Evolutionary conservation across 768 basidiomycete species (phyloP), one percentile per base, ranked within the genome.

Genomic region (Dictyophora rubrovolvata): DNA sequence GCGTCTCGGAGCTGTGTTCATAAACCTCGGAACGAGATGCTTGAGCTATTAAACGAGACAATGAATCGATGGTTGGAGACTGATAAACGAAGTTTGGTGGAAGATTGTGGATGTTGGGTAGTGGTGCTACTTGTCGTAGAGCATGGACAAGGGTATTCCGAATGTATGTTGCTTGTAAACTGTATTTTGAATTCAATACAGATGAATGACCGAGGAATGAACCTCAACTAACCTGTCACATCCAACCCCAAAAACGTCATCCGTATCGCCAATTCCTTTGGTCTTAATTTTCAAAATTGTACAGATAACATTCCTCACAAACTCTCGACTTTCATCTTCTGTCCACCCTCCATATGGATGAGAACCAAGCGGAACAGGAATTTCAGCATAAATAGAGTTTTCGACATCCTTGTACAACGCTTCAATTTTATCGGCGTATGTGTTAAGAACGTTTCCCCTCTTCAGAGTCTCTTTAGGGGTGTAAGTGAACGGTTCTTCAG

Each of bases 361-460:
- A 69, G 72, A 75, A 5, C 57, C 35, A 0, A 36, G 23, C 12
- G 75, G 70, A 56, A 58, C 36, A 2, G 63, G 53, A 17, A 71
- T 58, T 22, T 68, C 69, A 1, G 68, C 67, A 18, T 69, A 63
- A 1, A 73, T 65, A 1, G 66, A 66, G 33, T 71, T 65, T 34
- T 73, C 72, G 14, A 73, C 64, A 0, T 61, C 54, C 5, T 67
- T 63, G 42, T 67, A 82, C 73, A 81, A 52, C n/a, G 59, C 67
- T 34, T 74, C 65, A 55, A 78, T 77, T 60, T 79, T 79, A 0
- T 64, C 60, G 7, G 68, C 68, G 60, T 79, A 78, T 1, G 68
- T 63, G 10, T 65, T 64, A 33, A 77, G 62, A 22, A 75, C 69
- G 16, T 66, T 68, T 20, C 70, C 68, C 10, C 76, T 70, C 18